Evolutionary conservation across 202 grass and related monocot genomes (phyloP).

Genomic region (Eragrostis tef): DNA sequence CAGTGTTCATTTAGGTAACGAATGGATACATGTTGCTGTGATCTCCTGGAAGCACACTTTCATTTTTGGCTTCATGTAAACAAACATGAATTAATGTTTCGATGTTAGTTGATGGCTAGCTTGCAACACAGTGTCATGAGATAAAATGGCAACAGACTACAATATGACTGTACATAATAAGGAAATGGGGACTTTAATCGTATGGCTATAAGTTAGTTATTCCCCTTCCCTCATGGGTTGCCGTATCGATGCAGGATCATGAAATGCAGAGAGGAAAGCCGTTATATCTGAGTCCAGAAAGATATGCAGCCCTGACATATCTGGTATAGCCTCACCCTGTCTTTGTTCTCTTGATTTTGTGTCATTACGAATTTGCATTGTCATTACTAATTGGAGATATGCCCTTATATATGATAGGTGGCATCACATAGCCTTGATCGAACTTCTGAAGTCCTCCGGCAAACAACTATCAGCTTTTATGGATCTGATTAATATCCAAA

Average conservation of each 20-base stretch:
- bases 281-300: slow-evolving; percentile 92
- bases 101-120: neutral
- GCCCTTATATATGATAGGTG: slow-evolving; percentile 58
- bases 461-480: slow-evolving; percentile 79
- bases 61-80: neutral
- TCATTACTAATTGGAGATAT: slow-evolving; percentile 28
- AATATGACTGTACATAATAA: neutral
- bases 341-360: neutral
- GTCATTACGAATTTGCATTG: slow-evolving; percentile 18
- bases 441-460: slow-evolving; percentile 92
- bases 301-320: slow-evolving; percentile 88
- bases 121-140: neutral
- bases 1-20: neutral
- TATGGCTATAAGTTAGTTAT: slow-evolving; percentile 29
- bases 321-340: slow-evolving; percentile 50
- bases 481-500: slow-evolving; percentile 57
- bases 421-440: slow-evolving; percentile 95
- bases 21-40: neutral
- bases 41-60: neutral
- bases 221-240: slow-evolving; percentile 20
- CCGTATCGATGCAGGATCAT: slow-evolving; percentile 69
- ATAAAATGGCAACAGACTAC: neutral
- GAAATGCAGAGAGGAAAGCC: slow-evolving; percentile 89
- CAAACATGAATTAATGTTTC: neutral
- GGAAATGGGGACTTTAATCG: neutral